These are phyloP conservation scores for Boletus sp. DNA, from an alignment of 1,284 basidiomycete species.

Conservation along the genomic window DNA sequence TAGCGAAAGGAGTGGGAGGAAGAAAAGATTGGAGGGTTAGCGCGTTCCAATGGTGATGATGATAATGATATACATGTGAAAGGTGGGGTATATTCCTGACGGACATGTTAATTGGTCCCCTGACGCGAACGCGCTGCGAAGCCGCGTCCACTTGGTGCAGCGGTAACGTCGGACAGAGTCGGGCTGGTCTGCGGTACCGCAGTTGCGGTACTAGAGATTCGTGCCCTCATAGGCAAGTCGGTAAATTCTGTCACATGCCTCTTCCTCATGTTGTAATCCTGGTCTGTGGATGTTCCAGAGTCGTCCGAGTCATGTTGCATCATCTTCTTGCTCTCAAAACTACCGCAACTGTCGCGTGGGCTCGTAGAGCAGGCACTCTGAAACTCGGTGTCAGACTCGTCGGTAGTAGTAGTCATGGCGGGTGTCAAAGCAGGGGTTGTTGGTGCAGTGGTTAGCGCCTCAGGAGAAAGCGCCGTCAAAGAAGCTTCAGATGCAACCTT, in stretches of 20 bases:
- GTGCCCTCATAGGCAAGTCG: constrained; percentile 37
- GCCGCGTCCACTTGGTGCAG: constrained; percentile 30
- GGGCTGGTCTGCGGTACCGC: constrained; percentile 38
- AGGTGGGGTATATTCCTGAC: constrained; percentile 28
- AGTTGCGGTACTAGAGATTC: constrained; percentile 48
- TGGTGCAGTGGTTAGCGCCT: constrained; percentile 30
- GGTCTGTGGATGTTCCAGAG: constrained; percentile 35
- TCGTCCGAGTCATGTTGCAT: constrained; percentile 33
- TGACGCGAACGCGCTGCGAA: constrained; percentile 23
- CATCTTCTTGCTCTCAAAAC: constrained; percentile 34
- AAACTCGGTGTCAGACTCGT: constrained; percentile 82
- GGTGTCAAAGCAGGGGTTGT: constrained; percentile 44
- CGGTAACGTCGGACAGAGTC: constrained; percentile 40
- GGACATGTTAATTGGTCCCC: constrained; percentile 17
- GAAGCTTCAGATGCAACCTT: constrained; percentile 38
- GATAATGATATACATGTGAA: constrained; percentile 20
- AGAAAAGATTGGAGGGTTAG: constrained; percentile 15
- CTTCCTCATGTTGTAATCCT: constrained; percentile 21
- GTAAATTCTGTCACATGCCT: constrained; percentile 34
- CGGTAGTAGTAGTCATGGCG: constrained; percentile 49
- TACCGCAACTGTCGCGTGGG: constrained; percentile 61
- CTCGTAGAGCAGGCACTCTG: constrained; percentile 79
- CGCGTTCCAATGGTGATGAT: constrained; percentile 18
- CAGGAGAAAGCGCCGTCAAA: constrained; percentile 36
- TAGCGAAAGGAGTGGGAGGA: constrained; percentile 22